Evolutionary conservation across 495 filamentous ascomycete species (phyloP), one percentile per base, ranked within the genome.

Genomic region (Neurospora sp.): DNA sequence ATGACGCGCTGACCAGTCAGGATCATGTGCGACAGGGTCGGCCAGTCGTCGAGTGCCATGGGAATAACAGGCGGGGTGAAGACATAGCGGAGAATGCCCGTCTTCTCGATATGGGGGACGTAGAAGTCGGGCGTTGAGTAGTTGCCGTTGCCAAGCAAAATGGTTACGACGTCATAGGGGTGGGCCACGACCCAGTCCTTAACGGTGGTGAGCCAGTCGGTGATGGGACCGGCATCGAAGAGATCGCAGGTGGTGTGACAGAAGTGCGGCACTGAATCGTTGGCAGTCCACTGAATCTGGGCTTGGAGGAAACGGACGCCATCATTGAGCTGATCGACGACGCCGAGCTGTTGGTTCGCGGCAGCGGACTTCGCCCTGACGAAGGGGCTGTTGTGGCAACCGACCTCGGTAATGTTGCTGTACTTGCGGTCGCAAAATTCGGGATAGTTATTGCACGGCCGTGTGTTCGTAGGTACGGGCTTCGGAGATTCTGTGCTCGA

Each of bases 241-340:
- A 97, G 81, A 72, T 92, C 85, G 83, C 94, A 98, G 71, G 84
- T 88, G 11, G 92, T 93, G 80, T 96, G 92, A 81, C 86, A 88
- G 69, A 88, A 86, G 80, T 97, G 94, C 7, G 89, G 84, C 38
- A 79, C 79, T 6, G 81, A 81, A 11, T 77, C 80, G 74, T 83
- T 83, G 37, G 73, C 62, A 0, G 84, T 81, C 78, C 80, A 86
- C 71, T 85, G 85, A 46, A 86, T 90, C 83, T 98, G 93, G 37
- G 90, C 94, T 85, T 97, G 93, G 18, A 98, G 88, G 88, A 97
- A 95, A 70, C 95, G 91, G 75, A 97, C 85, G 18, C 95, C 95
- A 75, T 96, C 93, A 78, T 97, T 88, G 39, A 98, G 83, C 83
- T 98, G 95, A 69, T 86, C 80, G 6, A 85, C 85, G 62, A 97